Evolutionary conservation across 140 eudicot genomes (phyloP), one percentile per base, ranked within the genome.

Genomic region (Ambrosia hybrid): DNA sequence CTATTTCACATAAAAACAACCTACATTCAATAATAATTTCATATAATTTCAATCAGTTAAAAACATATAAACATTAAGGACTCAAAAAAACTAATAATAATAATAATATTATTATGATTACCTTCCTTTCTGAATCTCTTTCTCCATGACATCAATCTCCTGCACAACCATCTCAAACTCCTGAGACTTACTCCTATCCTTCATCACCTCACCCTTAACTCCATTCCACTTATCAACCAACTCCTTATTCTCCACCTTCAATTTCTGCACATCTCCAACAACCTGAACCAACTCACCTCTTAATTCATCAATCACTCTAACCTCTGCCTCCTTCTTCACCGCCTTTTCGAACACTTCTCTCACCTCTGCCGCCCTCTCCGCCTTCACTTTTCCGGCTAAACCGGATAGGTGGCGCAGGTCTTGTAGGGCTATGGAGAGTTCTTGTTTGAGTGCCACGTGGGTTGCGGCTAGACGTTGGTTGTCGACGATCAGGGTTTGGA

Each of bases 391-490:
- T 15, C 58, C 62, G 73, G 89, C 88, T 39, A 81, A 73, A 48
- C 82, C 52, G 45, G 91, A 82, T 52, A 85, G 81, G 56, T 71
- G 91, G 51, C 80, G 97, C 60, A 87, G 77, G 48, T 93, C 94
- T 68, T 86, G 91, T 8, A 82, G 71, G 10, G 94, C 81, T 51
- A 76, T 55, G 38, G 81, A 9, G 26, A 90, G 85, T 34, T 93
- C 97, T 78, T 90, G 97, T 53, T 90, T 87, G 55, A 93, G 94
- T 2, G 97, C 89, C 21, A 85, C 91, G 89, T 86, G 91, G 16
- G 79, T 61, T 65, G 89, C 88, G 53, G 91, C 96, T 12, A 93
- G 85, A 4, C 87, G 87, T 30, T 88, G 95, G 71, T 90, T 90
- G 86, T 93, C 97, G 17, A 43, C 45, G 56, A 90, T 79, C 67